Evolutionary conservation across 1,284 basidiomycete genomes (phyloP), one percentile per base, ranked within the genome.

Genomic region (Leccinum ambiguum): DNA sequence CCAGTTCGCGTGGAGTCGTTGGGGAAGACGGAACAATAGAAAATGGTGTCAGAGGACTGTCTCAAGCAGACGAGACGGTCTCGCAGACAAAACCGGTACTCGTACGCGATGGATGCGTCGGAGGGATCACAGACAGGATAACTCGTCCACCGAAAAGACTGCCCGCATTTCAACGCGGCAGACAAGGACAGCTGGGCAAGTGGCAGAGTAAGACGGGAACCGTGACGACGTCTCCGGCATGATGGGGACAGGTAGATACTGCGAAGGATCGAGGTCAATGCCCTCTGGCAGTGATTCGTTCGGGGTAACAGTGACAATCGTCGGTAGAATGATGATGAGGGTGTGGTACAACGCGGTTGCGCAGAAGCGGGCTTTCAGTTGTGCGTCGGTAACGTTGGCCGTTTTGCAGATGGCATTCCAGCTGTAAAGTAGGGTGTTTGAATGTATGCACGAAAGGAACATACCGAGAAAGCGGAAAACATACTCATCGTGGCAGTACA

Each of bases 401-500:
- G 92, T 92, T 71, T 85, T 84, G 48, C 85, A 83, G 62, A 95
- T 86, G 10, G 76, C 74, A 61, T 86, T 78, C 92, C 93, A 94
- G 72, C 92, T 94, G 70, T 60, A 67, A 41, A 61, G 26, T 65
- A 56, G 53, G 48, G n/a, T 64, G 16, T 64, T 21, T 64, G 39
- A 54, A 33, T 63, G 30, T 21, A 57, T 59, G 36, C 23, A 16
- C 60, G 59, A 16, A 50, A 58, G 61, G 54, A 26, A 4, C 26
- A 59, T 4, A 13, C 61, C 8, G 60, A 50, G 69, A 73, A 30
- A 48, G 58, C 43, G n/a, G 57, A 7, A 36, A 9, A 80, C 88
- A 71, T 74, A 96, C 93, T 97, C 88, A 74, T 98, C 95, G 63
- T 92, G 87, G 56, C 92, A 82, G 72, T 93, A 96, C 59, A 96